Conservation (phyloP, 805 yeast genomes). For the Kurtzmaniella fragi region DNA sequence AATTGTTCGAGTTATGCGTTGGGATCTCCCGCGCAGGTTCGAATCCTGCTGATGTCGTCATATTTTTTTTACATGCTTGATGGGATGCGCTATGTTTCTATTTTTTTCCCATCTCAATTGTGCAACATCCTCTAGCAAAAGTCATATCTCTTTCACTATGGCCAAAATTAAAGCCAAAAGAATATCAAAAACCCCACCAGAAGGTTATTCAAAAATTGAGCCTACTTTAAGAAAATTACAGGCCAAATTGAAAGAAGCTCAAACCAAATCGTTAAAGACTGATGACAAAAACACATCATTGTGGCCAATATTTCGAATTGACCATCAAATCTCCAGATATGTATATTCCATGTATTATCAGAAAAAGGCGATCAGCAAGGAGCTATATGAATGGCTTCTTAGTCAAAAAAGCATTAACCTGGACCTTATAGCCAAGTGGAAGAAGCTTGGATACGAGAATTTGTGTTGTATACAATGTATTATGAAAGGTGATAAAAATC, state of each 20-base stretch:
- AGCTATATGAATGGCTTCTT: constrained; percentile 70
- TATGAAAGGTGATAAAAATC: constrained; percentile 54
- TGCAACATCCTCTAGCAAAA: no score
- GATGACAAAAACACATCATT: constrained; percentile 51
- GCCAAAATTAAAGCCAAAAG: constrained; percentile 37
- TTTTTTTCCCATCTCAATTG: no score
- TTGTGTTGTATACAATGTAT: constrained; percentile 82
- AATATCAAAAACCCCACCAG: constrained; percentile 57
- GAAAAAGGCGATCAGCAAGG: constrained; percentile 59
- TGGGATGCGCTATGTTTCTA: no score
- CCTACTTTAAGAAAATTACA: constrained; percentile 61
- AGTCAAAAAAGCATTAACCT: constrained; percentile 63
- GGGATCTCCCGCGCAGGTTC: constrained; percentile 15
- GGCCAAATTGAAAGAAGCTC: constrained; percentile 49
- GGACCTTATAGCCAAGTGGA: constrained; percentile 75
- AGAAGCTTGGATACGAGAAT: constrained; percentile 79
- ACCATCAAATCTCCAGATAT: constrained; percentile 73
- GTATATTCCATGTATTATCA: constrained; percentile 70
- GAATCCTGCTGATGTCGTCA: constrained; percentile 42
- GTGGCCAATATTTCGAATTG: constrained; percentile 68
- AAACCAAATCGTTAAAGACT: constrained; percentile 26
- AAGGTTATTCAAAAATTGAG: constrained; percentile 64
- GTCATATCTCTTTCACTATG: no score
- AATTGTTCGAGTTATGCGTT: constrained; percentile 12
- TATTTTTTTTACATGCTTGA: constrained; percentile 21